A percentile compares a stretch with the other conserved stretches of the same genome.
Evolutionary conservation across 495 filamentous ascomycete species (phyloP).

Genomic region (Immersiella caudata): DNA sequence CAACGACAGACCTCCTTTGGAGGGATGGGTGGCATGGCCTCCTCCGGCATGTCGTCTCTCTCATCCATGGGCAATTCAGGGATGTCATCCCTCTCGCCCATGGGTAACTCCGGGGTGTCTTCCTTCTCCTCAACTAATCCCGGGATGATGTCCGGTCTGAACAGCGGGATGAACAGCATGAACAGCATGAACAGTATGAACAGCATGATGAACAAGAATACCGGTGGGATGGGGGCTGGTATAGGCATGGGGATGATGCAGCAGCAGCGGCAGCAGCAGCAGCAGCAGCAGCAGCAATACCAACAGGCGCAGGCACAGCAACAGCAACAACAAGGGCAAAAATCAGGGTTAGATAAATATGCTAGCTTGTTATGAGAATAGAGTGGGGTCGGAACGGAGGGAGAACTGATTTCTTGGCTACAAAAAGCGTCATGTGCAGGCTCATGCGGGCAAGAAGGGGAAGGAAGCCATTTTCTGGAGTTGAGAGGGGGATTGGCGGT

Average conservation of each 20-base stretch:
- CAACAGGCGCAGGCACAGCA: slow-evolving; percentile 39
- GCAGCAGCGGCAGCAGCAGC: slow-evolving; percentile 34
- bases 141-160: slow-evolving; percentile 27
- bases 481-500: too few relatives aligned
- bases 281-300: slow-evolving; percentile 42
- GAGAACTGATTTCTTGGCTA: too few relatives aligned
- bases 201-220: not conserved
- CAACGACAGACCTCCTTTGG: slow-evolving; percentile 18
- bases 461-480: too few relatives aligned
- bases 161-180: slow-evolving; percentile 31
- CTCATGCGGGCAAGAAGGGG: too few relatives aligned
- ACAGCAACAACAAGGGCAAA: slow-evolving; percentile 51
- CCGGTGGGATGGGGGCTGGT: slow-evolving; percentile 27
- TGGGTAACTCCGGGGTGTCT: not conserved
- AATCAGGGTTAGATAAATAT: slow-evolving; percentile 73
- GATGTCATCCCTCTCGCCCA: slow-evolving; percentile 5
- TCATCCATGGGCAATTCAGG: slow-evolving; percentile 24
- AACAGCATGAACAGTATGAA: slow-evolving; percentile 24
- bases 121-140: slow-evolving; percentile 13
- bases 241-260: slow-evolving; percentile 31
- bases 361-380: slow-evolving; percentile 69
- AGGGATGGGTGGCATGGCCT: slow-evolving; percentile 14
- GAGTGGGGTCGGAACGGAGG: too few relatives aligned
- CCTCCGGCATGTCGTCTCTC: not conserved
- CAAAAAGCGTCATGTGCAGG: too few relatives aligned